Base-by-base conservation (phyloP, 495 filamentous ascomycete genomes). In the Venustampulla echinocandica region DNA sequence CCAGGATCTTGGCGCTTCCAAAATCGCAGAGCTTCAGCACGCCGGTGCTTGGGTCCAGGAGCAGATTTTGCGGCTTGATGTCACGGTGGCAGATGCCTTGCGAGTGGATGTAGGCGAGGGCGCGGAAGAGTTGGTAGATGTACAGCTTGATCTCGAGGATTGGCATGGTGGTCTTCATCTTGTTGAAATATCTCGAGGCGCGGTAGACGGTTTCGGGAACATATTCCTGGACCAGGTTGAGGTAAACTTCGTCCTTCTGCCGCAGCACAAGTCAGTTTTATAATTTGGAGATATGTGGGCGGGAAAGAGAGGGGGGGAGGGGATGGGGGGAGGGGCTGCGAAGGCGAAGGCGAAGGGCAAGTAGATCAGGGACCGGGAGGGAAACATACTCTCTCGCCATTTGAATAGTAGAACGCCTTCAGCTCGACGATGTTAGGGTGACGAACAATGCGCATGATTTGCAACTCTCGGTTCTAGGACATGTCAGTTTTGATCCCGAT, bases 121-220 rank as follows among this genome's bases (percentile, higher is more conserved):
- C 95, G 49, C 92, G 82, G 76, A 99, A 99, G 22, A 99, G 82
- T 70, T 99, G 92, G 67, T 99, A 99, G 63, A 95, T 97, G 73
- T 96, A 99, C 39, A 99, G 82, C 69, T 99, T 99, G 59, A 97
- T 88, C 64, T 97, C 92, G 42, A 99, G 76, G 63, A 87, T 95
- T 19, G 92, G 92, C 92, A 99, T 99, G 13, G 93, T 96, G 4
- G 92, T 95, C 78, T 99, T 99, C 79, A 97, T 79, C 72, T 97
- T 99, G 73, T 94, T 96, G 76, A 97, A 99, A 69, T 95, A 96
- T 39, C 92, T 78, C 34, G 92, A 97, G n/a, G 92, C 93, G 47
- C 93, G 80, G 64, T 97, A 99, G 27, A 99, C 93, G 0, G 92
- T 97, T 70, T 97, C 92, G 9, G 93, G 93, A 40, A 99, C 93